Base-by-base conservation (phyloP, 148 eudicot genomes). In the Rhododendron henanense region DNA sequence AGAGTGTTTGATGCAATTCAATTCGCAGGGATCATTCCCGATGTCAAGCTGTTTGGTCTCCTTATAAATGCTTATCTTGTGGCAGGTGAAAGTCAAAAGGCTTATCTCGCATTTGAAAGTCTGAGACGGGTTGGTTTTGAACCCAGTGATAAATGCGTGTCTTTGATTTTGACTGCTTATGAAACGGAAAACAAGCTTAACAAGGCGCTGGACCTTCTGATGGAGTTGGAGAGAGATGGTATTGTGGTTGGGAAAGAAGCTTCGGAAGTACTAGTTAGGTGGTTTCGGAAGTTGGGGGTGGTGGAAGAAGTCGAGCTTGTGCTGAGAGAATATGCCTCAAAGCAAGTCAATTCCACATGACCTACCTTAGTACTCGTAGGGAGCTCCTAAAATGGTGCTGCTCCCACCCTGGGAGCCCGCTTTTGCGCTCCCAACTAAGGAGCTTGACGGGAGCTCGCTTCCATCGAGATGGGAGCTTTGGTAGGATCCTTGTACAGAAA, bases 111-210 rank as follows among this genome's bases (percentile, higher is more conserved):
- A 15, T 95, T 95, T 84, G 94, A 92, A 51, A 96, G 95, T 85
- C 84, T 93, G 89, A 94, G 91, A 84, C 91, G 59, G 87, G 92
- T 92, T 50, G 96, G 95, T 55, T 87, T 96, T 44, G 88, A 90
- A 83, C 98, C 99, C 59, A 93, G 85, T 86, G 98, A 96, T 74
- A 95, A 93, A 82, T 94, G 98, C 85, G 92, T 95, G 84, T 94
- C 96, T 44, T 88, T 96, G 85, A 74, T 95, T 86, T 85, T 96
- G 88, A 69, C 88, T 78, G 93, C 90, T 78, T 93, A 88, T 85
- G 98, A 95, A 73, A 93, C 93, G 88, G 98, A 94, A 75, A 91
- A 93, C 76, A 90, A 79, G 88, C 89, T 97, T 77, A 92, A 91
- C 78, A 85, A 91, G 79, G 99, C 94, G 1, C 74, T 96, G 87